Conservation (phyloP, 2,329 filamentous ascomycete species). For the Penicillium sp. region DNA sequence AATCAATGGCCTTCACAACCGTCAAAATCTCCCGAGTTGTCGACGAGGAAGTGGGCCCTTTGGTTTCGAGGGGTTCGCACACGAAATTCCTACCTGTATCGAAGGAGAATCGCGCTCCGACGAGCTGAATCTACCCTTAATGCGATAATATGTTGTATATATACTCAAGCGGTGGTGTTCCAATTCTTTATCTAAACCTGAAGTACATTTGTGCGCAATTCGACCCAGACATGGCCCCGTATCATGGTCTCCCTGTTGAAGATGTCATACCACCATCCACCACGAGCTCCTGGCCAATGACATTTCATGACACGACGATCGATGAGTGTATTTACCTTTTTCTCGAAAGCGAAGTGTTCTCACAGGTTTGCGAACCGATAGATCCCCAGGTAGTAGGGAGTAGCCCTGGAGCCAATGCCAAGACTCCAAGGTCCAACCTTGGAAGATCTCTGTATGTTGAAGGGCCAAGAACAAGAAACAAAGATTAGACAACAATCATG, state of each 20-base stretch:
- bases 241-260: slow-evolving; percentile 18
- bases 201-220: not conserved
- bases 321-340: no score
- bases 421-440: no score
- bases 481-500: no score
- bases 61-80: slow-evolving; percentile 9
- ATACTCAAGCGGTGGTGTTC: not conserved
- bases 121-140: not conserved
- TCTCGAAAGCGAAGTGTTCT: no score
- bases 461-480: no score
- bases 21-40: slow-evolving; percentile 5
- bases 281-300: slow-evolving; percentile 36
- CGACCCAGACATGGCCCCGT: not conserved
- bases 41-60: slow-evolving; percentile 6
- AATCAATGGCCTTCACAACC: slow-evolving; percentile 11
- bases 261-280: slow-evolving; percentile 39
- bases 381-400: no score
- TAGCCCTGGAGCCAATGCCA: no score
- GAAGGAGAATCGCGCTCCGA: slow-evolving; percentile 4
- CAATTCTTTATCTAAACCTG: not conserved
- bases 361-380: no score
- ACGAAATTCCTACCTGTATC: slow-evolving; percentile 12
- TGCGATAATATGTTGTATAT: not conserved
- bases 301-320: no score
- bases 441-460: slow-evolving; percentile 59